Evolutionary conservation across 1,284 basidiomycete genomes (phyloP).

Genomic region (Fomes fomentarius): DNA sequence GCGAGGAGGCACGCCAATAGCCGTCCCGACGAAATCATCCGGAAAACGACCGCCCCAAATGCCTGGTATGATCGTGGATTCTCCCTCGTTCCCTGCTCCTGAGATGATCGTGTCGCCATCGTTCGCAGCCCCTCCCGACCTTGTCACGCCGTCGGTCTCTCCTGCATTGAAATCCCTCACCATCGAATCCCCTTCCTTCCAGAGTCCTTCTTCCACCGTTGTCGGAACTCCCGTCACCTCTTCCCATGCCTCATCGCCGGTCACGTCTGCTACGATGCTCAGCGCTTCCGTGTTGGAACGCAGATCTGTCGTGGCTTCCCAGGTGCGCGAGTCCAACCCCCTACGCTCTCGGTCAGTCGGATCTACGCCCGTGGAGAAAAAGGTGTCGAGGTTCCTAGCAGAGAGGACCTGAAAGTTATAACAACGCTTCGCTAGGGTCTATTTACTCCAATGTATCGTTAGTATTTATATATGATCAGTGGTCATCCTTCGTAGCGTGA

Average conservation of each 20-base stretch:
- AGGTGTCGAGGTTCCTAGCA: constrained; percentile 51
- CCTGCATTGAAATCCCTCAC: constrained; percentile 18
- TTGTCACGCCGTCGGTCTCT: neutral
- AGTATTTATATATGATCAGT: constrained; percentile 13
- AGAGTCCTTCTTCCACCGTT: constrained; percentile 18
- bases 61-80: constrained; percentile 22
- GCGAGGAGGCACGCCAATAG: constrained; percentile 23
- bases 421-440: neutral
- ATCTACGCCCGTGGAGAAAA: constrained; percentile 27
- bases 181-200: constrained; percentile 39
- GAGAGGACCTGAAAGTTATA: constrained; percentile 36
- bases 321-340: constrained; percentile 38
- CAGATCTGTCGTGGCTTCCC: constrained; percentile 44
- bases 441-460: constrained; percentile 16
- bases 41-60: too few relatives aligned
- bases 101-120: constrained; percentile 11
- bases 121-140: neutral
- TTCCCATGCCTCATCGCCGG: constrained; percentile 19
- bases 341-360: constrained; percentile 9
- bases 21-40: constrained; percentile 20
- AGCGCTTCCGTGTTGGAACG: constrained; percentile 32
- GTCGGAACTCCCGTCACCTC: constrained; percentile 26
- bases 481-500: neutral
- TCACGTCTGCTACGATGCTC: constrained; percentile 18
- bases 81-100: constrained; percentile 24